Evolutionary conservation across 2,329 filamentous ascomycete species (phyloP), one percentile per base, ranked within the genome.

Genomic region (Cadophora sp.): DNA sequence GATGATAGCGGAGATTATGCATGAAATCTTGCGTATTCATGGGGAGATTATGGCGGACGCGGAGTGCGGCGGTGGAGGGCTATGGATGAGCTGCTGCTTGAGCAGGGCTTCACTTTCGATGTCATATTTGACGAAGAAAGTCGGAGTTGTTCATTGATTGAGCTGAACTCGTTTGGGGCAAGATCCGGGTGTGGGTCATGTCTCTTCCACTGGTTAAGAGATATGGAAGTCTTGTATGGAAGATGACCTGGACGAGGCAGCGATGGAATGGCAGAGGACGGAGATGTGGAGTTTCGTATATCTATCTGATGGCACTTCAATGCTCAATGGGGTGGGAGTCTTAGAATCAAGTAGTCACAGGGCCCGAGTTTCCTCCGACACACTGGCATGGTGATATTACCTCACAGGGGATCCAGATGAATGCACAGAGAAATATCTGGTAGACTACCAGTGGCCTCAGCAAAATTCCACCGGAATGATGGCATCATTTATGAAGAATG

Each of bases 141-240:
- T 0, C 65, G 69, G 1, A 64, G 27, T 6, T 64, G 55, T 72
- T 13, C 27, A 11, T 71, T 83, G n/a, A 76, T 84, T 16, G 80
- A 84, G 71, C 72, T 83, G 43, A 83, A 83, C 64, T 78, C 77
- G 1, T 84, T 83, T 70, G 82, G 82, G 0, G 78, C 77, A 1
- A 75, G 79, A 68, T 81, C 79, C 24, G 78, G 77, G 3, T 83
- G 81, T 73, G 81, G 82, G 8, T 80, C 79, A 30, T 83, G 80
- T 69, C 71, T 84, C 30, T 84, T 82, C 67, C 78, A 83, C 16
- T 84, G 81, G 81, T 70, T 81, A 0, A 74, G 70, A 9, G 79
- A 83, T 71, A 73, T 73, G 3, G 71, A 73, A 4, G 59, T 77
- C 6, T 66, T 83, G 47, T 81, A 82, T 68, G 78, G 79, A 2